A percentile compares a stretch with the other conserved stretches of the same genome.
Conservation (phyloP, 129 eudicot species). For the Cynara cardunculus region DNA sequence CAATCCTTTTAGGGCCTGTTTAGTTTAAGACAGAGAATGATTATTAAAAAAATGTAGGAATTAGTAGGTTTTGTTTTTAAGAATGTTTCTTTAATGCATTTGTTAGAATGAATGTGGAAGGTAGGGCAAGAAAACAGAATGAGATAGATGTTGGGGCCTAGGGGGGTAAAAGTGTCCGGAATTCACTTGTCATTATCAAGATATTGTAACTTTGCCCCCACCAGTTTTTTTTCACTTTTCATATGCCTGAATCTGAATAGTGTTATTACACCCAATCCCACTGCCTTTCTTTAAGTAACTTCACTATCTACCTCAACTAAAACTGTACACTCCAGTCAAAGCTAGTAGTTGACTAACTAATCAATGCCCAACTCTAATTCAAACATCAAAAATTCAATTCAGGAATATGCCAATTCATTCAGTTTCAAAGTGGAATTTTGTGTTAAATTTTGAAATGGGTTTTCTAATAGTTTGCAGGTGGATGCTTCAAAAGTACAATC, state of each 20-base stretch:
- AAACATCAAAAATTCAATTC: background rate
- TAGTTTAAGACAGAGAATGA: background rate
- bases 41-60: background rate
- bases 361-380: constrained; percentile 13
- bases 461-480: constrained; percentile 28
- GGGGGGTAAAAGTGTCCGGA: constrained; percentile 28
- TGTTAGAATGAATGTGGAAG: constrained; percentile 23
- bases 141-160: constrained; percentile 34
- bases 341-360: constrained; percentile 16
- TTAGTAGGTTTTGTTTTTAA: constrained; percentile 18
- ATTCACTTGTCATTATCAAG: constrained; percentile 35
- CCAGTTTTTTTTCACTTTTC: background rate
- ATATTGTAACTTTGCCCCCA: constrained; percentile 27
- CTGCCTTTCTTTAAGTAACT: background rate
- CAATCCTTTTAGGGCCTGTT: background rate
- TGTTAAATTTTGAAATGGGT: constrained; percentile 8
- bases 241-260: constrained; percentile 11
- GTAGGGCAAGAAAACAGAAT: constrained; percentile 20
- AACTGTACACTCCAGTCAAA: constrained; percentile 23
- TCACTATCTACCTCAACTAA: constrained; percentile 19
- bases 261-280: constrained; percentile 10
- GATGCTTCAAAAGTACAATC: constrained; percentile 19
- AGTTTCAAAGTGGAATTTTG: constrained; percentile 11
- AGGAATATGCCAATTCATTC: constrained; percentile 24
- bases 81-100: constrained; percentile 32